Conservation (phyloP, 116 monocot species). For the Iris pallida region DNA sequence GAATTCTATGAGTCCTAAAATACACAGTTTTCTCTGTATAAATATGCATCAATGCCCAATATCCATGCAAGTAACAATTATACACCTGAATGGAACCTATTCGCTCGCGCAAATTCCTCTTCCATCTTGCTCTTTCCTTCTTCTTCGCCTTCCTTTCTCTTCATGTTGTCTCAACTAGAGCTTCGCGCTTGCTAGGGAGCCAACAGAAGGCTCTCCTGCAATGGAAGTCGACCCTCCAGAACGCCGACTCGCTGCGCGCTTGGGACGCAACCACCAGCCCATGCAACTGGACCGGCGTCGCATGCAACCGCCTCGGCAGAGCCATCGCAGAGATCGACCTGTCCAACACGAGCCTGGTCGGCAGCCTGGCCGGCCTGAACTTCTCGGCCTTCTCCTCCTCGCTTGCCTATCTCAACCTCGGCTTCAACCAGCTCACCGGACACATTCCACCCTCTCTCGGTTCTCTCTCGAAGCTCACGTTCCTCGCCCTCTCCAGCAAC, state of each 20-base stretch:
- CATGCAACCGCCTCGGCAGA: constrained; percentile 4
- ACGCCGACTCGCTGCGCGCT: not conserved
- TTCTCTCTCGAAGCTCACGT: not conserved
- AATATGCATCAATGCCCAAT: too few species aligned
- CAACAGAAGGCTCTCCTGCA: constrained; percentile 1
- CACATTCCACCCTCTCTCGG: not conserved
- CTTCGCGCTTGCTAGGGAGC: not conserved
- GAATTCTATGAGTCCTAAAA: too few species aligned
- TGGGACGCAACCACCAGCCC: not conserved
- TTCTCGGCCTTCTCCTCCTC: constrained; percentile 1
- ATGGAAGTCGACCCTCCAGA: constrained; percentile 3
- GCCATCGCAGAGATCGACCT: constrained; percentile 2
- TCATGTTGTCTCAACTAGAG: not conserved
- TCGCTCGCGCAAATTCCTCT: too few species aligned
- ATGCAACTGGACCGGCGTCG: constrained; percentile 8
- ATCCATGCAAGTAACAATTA: too few species aligned
- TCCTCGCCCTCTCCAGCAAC: not conserved
- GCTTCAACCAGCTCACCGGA: not conserved
- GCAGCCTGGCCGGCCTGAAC: constrained; percentile 1
- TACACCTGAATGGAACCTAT: too few species aligned
- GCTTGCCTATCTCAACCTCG: not conserved
- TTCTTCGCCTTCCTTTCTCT: not conserved
- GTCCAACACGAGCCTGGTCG: not conserved
- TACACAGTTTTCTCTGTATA: too few species aligned
- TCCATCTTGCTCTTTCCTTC: not conserved